Evolutionary conservation across 768 basidiomycete species (phyloP), one percentile per base, ranked within the genome.

Genomic region (Tylopilus intermedius): DNA sequence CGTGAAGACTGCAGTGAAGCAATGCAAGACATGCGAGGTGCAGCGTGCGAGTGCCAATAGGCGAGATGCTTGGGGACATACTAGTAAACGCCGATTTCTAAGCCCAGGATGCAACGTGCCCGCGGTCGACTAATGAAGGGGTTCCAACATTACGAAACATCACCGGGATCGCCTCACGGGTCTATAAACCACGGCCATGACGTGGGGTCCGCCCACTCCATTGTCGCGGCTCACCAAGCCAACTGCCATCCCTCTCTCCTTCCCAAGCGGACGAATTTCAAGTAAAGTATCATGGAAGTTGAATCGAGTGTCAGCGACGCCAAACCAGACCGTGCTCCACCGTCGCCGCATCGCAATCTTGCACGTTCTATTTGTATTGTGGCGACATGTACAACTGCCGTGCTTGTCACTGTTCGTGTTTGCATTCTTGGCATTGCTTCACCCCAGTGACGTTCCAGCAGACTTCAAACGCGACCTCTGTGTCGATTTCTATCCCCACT

Each of bases 381-480:
- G 18, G 18, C 18, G 18, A 18, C 18, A 18, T 18, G 18, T 18
- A 18, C 18, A 18, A 18, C 18, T 18, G 18, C 18, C 18, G 18
- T 18, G 18, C 18, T 18, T 18, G 18, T 18, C 18, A 18, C 18
- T 18, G 18, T 74, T 5, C 18, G 73, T 62, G 7, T 27, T 8
- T 22, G 29, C 41, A 7, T 9, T 2, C n/a, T 8, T n/a, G 4
- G 0, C 18, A 9, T 33, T 35, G n/a, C 38, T 24, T 14, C 32
- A 13, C 27, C 22, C 13, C 29, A 24, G 50, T 66, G 35, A 61
- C 21, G 1, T n/a, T 11, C 8, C 3, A 1, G 4, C 18, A 74
- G 73, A 53, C 60, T n/a, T 67, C 71, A 6, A 67, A 65, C 39
- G 52, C 58, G 4, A 80, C 80, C 2, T 18, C 18, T 18, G 18